Evolutionary conservation across 2,329 filamentous ascomycete species (phyloP).

Genomic region (Rhinocladiella mackenziei): DNA sequence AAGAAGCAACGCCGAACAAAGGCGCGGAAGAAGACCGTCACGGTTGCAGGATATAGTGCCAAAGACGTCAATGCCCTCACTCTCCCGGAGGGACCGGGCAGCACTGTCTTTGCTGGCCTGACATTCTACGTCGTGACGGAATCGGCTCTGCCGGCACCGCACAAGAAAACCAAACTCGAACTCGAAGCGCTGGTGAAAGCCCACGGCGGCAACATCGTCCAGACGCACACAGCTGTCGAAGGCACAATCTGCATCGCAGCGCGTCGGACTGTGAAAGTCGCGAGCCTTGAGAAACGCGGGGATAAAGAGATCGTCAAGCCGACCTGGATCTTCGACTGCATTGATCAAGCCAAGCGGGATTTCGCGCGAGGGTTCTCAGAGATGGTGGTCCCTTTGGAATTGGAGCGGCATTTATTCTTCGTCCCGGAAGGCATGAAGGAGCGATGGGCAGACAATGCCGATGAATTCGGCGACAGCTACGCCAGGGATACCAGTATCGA

Average conservation of each 20-base stretch:
- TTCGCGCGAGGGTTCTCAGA: constrained; percentile 49
- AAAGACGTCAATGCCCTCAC: constrained; percentile 32
- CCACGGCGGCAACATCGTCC: constrained; percentile 74
- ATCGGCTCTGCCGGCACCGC: constrained; percentile 53
- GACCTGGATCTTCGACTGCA: constrained; percentile 78
- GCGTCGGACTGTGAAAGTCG: constrained; percentile 68
- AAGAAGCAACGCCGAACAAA: constrained; percentile 60
- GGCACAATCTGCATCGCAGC: constrained; percentile 44
- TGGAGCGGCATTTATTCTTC: constrained; percentile 67
- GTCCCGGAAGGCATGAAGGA: constrained; percentile 54
- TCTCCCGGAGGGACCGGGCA: constrained; percentile 31
- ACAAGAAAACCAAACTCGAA: constrained; percentile 71
- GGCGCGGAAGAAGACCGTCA: constrained; percentile 61
- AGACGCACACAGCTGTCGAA: constrained; percentile 61
- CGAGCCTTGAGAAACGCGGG: constrained; percentile 71
- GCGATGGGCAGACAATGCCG: constrained; percentile 55
- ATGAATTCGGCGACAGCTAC: constrained; percentile 80
- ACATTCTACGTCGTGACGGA: constrained; percentile 82
- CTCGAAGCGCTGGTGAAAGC: constrained; percentile 77
- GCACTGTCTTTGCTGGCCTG: constrained; percentile 67
- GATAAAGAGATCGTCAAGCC: constrained; percentile 70
- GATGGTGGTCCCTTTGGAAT: constrained; percentile 62
- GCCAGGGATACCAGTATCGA: constrained; percentile 62
- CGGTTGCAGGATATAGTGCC: constrained; percentile 63
- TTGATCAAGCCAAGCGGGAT: constrained; percentile 55